These are phyloP conservation scores for Colletotrichum sp. DNA, from an alignment of 2,329 filamentous ascomycete species.

Conservation along the genomic window DNA sequence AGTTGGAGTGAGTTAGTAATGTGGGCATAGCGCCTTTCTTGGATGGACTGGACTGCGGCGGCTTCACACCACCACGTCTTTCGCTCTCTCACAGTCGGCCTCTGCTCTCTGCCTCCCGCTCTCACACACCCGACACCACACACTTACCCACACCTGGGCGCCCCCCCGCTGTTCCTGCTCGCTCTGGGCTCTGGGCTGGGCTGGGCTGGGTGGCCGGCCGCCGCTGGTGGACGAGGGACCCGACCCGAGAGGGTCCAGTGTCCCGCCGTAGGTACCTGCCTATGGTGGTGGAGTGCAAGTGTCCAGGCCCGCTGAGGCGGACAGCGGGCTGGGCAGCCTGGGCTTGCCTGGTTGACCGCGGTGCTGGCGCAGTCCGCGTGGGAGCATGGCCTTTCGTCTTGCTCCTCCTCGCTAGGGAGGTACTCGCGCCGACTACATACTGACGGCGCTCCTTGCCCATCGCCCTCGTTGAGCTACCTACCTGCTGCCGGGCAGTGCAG, in stretches of 20 bases:
- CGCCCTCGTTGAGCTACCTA: neutral
- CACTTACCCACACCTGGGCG: neutral
- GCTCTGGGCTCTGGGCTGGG: neutral
- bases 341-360: neutral
- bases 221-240: neutral
- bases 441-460: neutral
- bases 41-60: neutral
- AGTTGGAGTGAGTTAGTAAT: conserved; percentile 19
- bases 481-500: conserved; percentile 10
- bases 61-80: neutral
- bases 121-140: neutral
- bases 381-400: neutral
- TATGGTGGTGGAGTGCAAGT: neutral
- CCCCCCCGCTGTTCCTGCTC: neutral
- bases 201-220: neutral
- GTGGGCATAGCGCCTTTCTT: conserved; percentile 17
- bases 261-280: neutral
- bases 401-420: neutral
- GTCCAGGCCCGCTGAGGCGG: neutral
- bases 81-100: neutral
- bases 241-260: neutral
- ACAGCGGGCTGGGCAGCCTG: neutral
- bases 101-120: neutral
- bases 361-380: neutral
- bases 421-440: neutral